A percentile compares a stretch with the other conserved stretches of the same genome.
Evolutionary conservation across 257 asterid species (phyloP).

Genomic region (Nicotiana sylvestris): DNA sequence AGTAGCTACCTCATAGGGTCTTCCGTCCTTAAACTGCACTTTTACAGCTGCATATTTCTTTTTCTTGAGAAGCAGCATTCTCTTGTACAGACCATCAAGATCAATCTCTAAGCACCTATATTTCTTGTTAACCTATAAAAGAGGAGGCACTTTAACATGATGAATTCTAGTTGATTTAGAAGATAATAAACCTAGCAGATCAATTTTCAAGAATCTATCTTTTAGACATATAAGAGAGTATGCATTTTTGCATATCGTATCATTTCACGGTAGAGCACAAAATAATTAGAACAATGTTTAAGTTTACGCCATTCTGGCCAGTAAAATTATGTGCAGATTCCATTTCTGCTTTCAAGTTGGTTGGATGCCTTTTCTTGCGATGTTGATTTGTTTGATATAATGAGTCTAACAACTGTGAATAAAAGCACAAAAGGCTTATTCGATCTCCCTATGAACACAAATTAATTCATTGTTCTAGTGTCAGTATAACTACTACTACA

Average conservation of each 20-base stretch:
- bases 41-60: constrained; percentile 99
- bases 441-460: background rate
- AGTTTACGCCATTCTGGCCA: too few relatives aligned
- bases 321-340: too few relatives aligned
- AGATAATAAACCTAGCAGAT: background rate
- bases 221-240: background rate
- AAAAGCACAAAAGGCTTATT: background rate
- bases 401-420: background rate
- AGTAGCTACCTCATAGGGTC: constrained; percentile 59
- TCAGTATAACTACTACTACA: background rate
- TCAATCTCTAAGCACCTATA: constrained; percentile 94
- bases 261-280: background rate
- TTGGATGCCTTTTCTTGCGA: background rate
- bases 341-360: too few relatives aligned
- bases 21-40: constrained; percentile 77
- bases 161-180: background rate
- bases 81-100: constrained; percentile 93
- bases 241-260: background rate
- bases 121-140: constrained; percentile 82
- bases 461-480: background rate
- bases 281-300: background rate
- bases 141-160: constrained; percentile 6
- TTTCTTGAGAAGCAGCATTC: constrained; percentile 95
- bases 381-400: background rate
- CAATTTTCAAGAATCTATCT: background rate